phyloP scores from a whole-genome alignment of 306 rosid genomes.

The Trifolium subterraneum region DNA sequence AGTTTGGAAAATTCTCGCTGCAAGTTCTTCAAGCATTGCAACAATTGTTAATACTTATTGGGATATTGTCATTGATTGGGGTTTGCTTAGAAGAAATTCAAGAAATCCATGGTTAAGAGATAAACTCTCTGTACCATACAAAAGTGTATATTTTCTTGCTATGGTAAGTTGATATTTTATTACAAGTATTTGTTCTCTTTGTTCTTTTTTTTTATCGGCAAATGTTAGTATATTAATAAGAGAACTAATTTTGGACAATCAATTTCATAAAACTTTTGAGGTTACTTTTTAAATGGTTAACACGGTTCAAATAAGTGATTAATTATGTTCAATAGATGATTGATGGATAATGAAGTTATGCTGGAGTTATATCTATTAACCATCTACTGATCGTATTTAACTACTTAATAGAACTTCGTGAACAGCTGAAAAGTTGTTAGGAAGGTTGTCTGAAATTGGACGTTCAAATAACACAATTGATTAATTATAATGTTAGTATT shows the following conservation, averaged over 20 bases:
- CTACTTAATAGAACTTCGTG: no score
- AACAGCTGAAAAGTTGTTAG: no score
- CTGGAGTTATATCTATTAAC: no score
- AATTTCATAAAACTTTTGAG: no score
- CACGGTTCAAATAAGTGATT: no score
- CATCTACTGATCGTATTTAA: no score
- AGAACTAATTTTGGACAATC: no score
- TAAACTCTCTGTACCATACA: constrained; percentile 59
- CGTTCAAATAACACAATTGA: no score
- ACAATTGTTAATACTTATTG: constrained; percentile 43
- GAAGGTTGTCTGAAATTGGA: no score
- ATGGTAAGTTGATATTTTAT: constrained; percentile 49
- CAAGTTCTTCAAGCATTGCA: constrained; percentile 38
- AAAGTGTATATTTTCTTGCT: constrained; percentile 65
- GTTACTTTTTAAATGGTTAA: no score
- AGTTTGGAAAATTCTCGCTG: constrained; percentile 38
- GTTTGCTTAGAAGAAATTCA: constrained; percentile 38
- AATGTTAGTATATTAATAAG: background rate
- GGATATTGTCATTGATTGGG: constrained; percentile 46
- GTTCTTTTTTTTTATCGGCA: background rate
- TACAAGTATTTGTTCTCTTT: background rate
- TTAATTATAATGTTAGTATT: background rate
- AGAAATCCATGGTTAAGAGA: constrained; percentile 63
- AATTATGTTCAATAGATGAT: no score
- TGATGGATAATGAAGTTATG: no score